phyloP scores from a whole-genome alignment of 495 filamentous ascomycete genomes.

The Hyaloscypha hepaticicola region DNA sequence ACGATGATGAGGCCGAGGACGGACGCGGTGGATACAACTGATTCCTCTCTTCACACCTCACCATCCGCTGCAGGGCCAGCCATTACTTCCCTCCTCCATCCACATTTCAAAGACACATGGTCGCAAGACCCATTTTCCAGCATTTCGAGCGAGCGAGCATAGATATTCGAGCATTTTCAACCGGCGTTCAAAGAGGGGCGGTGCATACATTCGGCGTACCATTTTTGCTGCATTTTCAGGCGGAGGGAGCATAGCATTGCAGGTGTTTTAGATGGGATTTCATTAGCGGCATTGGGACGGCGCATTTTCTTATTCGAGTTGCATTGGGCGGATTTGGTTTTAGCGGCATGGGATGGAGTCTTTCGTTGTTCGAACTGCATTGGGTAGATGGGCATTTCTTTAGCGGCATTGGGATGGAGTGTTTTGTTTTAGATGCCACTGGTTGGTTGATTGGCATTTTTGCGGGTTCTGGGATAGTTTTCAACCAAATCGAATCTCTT shows the following conservation, averaged over 20 bases:
- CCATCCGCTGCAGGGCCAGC: background rate
- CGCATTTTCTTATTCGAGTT: background rate
- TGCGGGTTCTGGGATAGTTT: background rate
- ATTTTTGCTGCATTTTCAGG: conserved; percentile 13
- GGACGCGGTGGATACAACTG: conserved; percentile 49
- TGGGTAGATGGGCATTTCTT: background rate
- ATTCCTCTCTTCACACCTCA: background rate
- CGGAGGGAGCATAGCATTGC: conserved; percentile 2
- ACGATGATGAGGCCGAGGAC: conserved; percentile 35
- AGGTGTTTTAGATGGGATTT: background rate
- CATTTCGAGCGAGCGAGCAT: conserved; percentile 16
- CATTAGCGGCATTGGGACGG: background rate
- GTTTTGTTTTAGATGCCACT: conserved; percentile 3
- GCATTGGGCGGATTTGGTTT: background rate
- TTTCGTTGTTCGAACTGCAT: background rate
- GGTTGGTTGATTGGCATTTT: conserved; percentile 1
- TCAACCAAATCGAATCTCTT: background rate
- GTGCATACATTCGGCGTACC: background rate
- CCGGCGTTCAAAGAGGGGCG: conserved; percentile 29
- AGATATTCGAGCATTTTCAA: conserved; percentile 4
- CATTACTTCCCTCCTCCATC: background rate
- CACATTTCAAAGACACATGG: background rate
- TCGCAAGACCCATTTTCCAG: conserved; percentile 13
- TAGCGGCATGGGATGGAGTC: conserved; percentile 4
- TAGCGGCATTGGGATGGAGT: conserved; percentile 3